Conservation (phyloP, 495 filamentous ascomycete genomes). For the Xylaria palmicola region DNA sequence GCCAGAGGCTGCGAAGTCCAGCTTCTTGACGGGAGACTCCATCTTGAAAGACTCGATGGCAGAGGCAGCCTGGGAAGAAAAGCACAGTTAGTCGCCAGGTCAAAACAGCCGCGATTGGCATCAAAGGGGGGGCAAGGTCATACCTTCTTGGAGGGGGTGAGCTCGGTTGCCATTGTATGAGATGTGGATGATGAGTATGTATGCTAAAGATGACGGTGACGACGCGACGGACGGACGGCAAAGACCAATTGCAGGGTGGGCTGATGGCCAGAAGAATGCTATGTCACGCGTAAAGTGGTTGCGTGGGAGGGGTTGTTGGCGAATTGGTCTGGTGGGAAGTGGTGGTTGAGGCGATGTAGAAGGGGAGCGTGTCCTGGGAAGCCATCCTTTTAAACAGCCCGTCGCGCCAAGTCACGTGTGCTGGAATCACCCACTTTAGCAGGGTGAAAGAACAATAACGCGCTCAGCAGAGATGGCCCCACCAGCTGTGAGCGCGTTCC, state of each 20-base stretch:
- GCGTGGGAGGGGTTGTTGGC: no score
- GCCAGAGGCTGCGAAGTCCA: constrained; percentile 63
- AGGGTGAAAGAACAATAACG: constrained; percentile 5
- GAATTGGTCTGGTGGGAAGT: constrained; percentile 9
- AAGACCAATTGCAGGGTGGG: constrained; percentile 4
- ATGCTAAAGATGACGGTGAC: constrained; percentile 4
- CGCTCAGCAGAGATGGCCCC: constrained; percentile 12
- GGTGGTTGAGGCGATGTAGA: constrained; percentile 21
- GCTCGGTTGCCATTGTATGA: constrained; percentile 62
- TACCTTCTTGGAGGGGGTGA: constrained; percentile 90
- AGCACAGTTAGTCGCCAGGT: constrained; percentile 37
- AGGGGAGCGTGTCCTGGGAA: constrained; percentile 20
- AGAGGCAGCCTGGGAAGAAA: constrained; percentile 65
- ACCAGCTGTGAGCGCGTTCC: constrained; percentile 2
- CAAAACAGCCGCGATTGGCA: background rate
- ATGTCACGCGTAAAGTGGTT: constrained; percentile 11
- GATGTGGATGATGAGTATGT: constrained; percentile 1
- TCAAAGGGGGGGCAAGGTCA: constrained; percentile 7
- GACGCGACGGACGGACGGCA: no score
- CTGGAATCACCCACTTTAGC: constrained; percentile 4
- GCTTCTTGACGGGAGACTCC: constrained; percentile 90
- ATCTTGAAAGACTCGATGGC: constrained; percentile 87
- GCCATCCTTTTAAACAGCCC: constrained; percentile 27
- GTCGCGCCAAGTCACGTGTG: constrained; percentile 31
- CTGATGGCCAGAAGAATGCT: constrained; percentile 12